Base-by-base conservation (phyloP, 805 yeast genomes). In the Teunomyces tritomae region DNA sequence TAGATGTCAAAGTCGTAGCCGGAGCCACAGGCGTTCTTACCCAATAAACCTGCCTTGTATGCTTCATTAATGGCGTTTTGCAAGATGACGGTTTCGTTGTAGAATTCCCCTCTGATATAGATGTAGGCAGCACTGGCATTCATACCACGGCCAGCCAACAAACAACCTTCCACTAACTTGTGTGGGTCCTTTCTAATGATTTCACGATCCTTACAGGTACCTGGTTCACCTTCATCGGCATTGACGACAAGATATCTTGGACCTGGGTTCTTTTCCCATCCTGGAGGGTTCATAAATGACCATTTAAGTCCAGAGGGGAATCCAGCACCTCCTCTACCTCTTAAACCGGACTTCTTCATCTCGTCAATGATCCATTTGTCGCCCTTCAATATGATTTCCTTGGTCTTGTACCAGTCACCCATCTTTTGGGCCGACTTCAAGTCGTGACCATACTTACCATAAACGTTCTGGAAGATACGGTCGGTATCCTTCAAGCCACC, bases 161-260 rank as follows among this genome's bases (percentile, higher is more conserved):
- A 73, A 73, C 96, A 88, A n/a, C 96, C 96, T 68, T 89, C 96
- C 46, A 89, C 87, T 52, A 89, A 82, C 74, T 88, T 89, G 67
- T 89, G 96, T 37, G 96, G 96, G 65, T 88, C 96, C 68, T 89
- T 89, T 67, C 96, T 80, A 64, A 89, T 84, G 65, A 89, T 89
- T 68, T 89, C 96, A 65, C 96, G 80, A 69, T 89, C 96, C 72
- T 89, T 89, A 70, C 96, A 89, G 44, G 96, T 89, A 52, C 96
- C 96, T 10, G 96, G 96, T 70, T 89, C 96, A 59, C 96, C 96
- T 72, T 89, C 96, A 73, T 89, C 96, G 47, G 96, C 96, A 68
- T 89, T 89, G 59, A 89, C 89, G 43, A 89, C 95, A 57, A 89
- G 77, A 65, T 87, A 87, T 62, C 96, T 80, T 51, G 96, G 94